phyloP scores from a whole-genome alignment of 2,329 filamentous ascomycete genomes.

The Colletotrichum tropicale region DNA sequence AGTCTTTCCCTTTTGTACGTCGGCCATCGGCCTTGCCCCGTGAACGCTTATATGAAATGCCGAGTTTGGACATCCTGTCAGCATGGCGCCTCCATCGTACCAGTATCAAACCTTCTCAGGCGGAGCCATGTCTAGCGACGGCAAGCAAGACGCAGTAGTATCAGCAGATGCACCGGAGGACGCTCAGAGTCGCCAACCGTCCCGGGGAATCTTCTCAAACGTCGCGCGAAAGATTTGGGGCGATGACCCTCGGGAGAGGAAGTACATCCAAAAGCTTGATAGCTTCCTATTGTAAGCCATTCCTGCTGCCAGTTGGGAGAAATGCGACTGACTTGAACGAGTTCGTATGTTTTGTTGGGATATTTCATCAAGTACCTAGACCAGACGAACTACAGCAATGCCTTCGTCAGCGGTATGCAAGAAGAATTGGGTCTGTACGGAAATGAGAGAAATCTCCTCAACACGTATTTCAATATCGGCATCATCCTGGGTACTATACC shows the following conservation, averaged over 20 bases:
- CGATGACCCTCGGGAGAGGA: background rate
- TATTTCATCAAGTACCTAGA: conserved; percentile 27
- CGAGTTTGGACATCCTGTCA: background rate
- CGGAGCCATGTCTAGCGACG: background rate
- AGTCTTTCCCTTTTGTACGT: background rate
- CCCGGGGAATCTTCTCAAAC: background rate
- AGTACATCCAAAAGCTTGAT: background rate
- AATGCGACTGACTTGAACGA: background rate
- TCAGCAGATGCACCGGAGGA: background rate
- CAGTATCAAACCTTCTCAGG: background rate
- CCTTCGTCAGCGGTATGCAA: conserved; percentile 29
- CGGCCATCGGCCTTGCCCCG: background rate
- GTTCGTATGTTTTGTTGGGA: background rate
- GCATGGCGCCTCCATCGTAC: background rate
- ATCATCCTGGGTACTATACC: conserved; percentile 28
- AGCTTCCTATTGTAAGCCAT: background rate
- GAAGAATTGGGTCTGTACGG: conserved; percentile 26
- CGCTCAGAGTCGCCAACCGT: background rate
- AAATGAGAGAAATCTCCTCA: conserved; percentile 26
- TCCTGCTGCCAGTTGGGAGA: background rate
- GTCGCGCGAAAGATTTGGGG: background rate
- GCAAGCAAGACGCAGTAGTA: background rate
- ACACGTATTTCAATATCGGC: conserved; percentile 25
- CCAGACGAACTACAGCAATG: conserved; percentile 34
- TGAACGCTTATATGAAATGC: background rate